phyloP scores from a whole-genome alignment of 306 rosid genomes.

The Mucuna pruriens region DNA sequence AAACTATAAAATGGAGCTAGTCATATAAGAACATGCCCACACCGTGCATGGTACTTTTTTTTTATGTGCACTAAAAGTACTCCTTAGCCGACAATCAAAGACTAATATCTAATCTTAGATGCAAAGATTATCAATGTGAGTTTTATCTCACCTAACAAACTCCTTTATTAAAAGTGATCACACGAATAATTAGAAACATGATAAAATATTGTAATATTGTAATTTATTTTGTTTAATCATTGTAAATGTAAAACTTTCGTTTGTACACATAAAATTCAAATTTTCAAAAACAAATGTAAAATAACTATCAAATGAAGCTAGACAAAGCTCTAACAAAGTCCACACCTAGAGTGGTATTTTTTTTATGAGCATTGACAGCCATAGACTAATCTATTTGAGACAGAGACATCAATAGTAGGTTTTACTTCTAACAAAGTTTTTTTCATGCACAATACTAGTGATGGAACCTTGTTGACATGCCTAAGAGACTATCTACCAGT shows the following conservation, averaged over 20 bases:
- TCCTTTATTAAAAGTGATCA: no score
- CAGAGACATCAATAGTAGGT: not conserved
- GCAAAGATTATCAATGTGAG: no score
- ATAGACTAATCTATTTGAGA: not conserved
- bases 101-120: no score
- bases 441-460: not conserved
- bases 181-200: no score
- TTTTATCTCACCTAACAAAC: no score
- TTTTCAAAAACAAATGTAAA: not conserved
- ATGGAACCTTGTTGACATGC: no score
- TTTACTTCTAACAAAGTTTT: not conserved
- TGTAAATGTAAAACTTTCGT: no score
- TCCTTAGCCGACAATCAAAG: no score
- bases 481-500: not conserved
- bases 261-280: no score
- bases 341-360: not conserved
- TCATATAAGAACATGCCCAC: not conserved
- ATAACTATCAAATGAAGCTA: not conserved
- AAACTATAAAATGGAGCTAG: not conserved
- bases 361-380: not conserved
- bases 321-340: no score
- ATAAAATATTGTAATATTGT: not conserved
- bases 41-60: no score
- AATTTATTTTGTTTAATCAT: not conserved
- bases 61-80: no score